phyloP scores from a whole-genome alignment of 139 green algal genomes.

The Pseudopediastrum boryanum region DNA sequence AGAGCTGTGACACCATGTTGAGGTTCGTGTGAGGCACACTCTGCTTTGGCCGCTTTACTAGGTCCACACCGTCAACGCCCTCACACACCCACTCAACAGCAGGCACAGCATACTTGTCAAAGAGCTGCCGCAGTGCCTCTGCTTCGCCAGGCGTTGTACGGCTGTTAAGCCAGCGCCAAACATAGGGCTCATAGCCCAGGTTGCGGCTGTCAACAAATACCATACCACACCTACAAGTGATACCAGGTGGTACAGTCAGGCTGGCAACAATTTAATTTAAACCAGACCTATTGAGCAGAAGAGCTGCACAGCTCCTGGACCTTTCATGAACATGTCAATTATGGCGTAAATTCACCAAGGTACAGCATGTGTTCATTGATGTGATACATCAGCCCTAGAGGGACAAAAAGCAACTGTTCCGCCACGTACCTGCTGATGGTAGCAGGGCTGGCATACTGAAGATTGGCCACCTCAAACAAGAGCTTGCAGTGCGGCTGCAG shows the following conservation, averaged over 20 bases:
- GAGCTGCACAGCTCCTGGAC: too few relatives aligned
- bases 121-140: slow-evolving; percentile 63
- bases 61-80: slow-evolving; percentile 78
- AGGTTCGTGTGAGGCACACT: slow-evolving; percentile 79
- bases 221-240: slow-evolving; percentile 84
- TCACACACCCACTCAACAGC: slow-evolving; percentile 78
- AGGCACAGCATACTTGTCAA: slow-evolving; percentile 80
- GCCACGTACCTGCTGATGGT: slow-evolving; percentile 71
- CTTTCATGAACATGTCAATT: too few relatives aligned
- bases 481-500: slow-evolving; percentile 86
- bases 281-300: too few relatives aligned
- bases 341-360: too few relatives aligned
- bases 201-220: slow-evolving; percentile 91
- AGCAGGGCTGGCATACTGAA: slow-evolving; percentile 84
- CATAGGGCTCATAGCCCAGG: slow-evolving; percentile 82
- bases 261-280: too few relatives aligned
- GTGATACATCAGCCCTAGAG: too few relatives aligned
- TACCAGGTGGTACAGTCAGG: too few relatives aligned
- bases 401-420: too few relatives aligned
- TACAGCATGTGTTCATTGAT: too few relatives aligned
- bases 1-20: slow-evolving; percentile 84
- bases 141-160: slow-evolving; percentile 48
- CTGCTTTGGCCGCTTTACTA: slow-evolving; percentile 68
- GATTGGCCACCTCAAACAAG: slow-evolving; percentile 81
- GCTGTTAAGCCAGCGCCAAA: slow-evolving; percentile 75